These are phyloP conservation scores for Blakeslea trispora DNA, from an alignment of 371 early-diverging fungal species.

Conservation along the genomic window DNA sequence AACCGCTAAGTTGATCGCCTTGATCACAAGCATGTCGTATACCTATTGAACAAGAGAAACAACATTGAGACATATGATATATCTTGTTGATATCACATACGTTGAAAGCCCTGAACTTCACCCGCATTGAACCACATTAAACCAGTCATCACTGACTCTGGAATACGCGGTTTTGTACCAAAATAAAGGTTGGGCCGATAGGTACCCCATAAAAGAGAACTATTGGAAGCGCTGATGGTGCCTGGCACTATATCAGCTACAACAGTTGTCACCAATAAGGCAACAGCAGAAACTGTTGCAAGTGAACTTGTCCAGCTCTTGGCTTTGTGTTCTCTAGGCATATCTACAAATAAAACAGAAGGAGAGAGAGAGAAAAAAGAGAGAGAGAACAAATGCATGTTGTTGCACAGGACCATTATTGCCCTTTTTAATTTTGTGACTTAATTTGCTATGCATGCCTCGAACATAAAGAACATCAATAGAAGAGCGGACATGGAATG, in stretches of 20 bases:
- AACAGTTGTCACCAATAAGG: slow-evolving; percentile 5
- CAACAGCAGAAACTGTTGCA: neutral
- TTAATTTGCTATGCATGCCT: too few species aligned
- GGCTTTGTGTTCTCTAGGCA: neutral
- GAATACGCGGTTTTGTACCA: slow-evolving; percentile 83
- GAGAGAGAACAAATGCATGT: neutral
- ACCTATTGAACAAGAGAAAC: too few species aligned
- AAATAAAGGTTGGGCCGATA: slow-evolving; percentile 96
- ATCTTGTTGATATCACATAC: too few species aligned
- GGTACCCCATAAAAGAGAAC: slow-evolving; percentile 82
- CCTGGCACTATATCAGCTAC: slow-evolving; percentile 8
- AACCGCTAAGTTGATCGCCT: slow-evolving; percentile 72
- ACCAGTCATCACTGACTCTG: slow-evolving; percentile 83
- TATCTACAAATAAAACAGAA: neutral
- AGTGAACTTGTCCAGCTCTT: slow-evolving; percentile 5
- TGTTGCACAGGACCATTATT: too few species aligned
- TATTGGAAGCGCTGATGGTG: slow-evolving; percentile 19
- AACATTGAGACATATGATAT: too few species aligned
- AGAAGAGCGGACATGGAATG: too few species aligned
- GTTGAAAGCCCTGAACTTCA: slow-evolving; percentile 54
- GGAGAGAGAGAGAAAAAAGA: neutral
- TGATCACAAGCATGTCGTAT: slow-evolving; percentile 91
- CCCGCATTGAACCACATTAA: slow-evolving; percentile 89
- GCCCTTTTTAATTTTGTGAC: too few species aligned
- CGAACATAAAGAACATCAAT: too few species aligned